phyloP scores from a whole-genome alignment of 179 eudicot genomes.

The Corrigiola litoralis region DNA sequence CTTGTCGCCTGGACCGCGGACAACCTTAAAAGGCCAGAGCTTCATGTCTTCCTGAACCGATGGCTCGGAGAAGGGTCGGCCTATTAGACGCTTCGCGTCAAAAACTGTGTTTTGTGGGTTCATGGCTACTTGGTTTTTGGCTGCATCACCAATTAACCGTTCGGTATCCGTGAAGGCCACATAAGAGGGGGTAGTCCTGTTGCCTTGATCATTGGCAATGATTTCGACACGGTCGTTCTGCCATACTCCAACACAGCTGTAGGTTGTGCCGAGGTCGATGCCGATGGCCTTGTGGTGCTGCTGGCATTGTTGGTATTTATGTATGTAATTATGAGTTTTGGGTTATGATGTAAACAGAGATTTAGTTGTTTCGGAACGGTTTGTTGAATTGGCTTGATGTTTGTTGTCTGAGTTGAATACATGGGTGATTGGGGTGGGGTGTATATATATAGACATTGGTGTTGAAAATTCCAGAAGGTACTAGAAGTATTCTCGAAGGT shows the following conservation, averaged over 20 bases:
- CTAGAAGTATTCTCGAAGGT: no score
- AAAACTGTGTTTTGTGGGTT: constrained; percentile 18
- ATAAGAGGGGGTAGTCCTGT: constrained; percentile 12
- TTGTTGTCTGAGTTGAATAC: no score
- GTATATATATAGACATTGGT: no score
- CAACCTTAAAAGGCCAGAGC: constrained; percentile 12
- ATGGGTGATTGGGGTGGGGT: no score
- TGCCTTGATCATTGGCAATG: constrained; percentile 14
- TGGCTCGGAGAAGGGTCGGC: constrained; percentile 10
- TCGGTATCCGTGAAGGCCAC: constrained; percentile 14
- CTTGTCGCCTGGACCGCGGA: constrained; percentile 6
- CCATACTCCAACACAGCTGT: constrained; percentile 15
- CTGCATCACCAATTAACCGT: constrained; percentile 11
- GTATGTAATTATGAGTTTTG: not conserved
- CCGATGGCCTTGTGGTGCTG: constrained; percentile 7
- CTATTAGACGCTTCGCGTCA: constrained; percentile 16
- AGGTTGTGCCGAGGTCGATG: constrained; percentile 13
- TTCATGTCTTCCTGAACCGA: constrained; percentile 11
- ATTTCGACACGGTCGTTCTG: constrained; percentile 17
- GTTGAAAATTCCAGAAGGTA: no score
- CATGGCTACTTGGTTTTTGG: constrained; percentile 14
- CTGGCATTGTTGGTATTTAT: not conserved
- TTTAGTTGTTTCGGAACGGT: no score
- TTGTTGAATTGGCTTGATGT: no score
- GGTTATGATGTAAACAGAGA: not conserved